These are phyloP conservation scores for Alternaria ventricosa DNA, from an alignment of 2,329 filamentous ascomycete species.

Conservation along the genomic window DNA sequence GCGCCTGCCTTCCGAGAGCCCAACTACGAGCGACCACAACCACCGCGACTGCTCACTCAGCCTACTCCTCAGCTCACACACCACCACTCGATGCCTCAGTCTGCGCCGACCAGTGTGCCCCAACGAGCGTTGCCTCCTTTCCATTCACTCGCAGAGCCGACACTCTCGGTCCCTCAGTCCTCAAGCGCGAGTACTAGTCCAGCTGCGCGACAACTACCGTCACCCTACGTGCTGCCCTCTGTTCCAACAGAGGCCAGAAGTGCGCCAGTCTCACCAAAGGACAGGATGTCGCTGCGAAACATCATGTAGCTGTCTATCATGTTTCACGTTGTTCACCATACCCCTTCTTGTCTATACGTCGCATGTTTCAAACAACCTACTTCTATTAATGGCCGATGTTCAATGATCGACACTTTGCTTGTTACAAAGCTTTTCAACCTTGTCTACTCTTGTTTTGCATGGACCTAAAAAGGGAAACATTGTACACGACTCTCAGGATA, in stretches of 20 bases:
- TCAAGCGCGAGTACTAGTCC: conserved; percentile 32
- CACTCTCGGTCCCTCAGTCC: conserved; percentile 34
- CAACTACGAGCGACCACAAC: conserved; percentile 34
- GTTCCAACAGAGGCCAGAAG: conserved; percentile 32
- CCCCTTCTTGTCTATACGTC: conserved; percentile 28
- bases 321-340: conserved; percentile 30
- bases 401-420: conserved; percentile 15
- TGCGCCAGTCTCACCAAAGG: conserved; percentile 43
- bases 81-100: conserved; percentile 41
- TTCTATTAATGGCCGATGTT: conserved; percentile 24
- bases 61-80: conserved; percentile 38
- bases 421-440: conserved; percentile 12
- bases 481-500: conserved; percentile 20
- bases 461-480: conserved; percentile 16
- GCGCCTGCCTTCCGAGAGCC: conserved; percentile 32
- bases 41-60: conserved; percentile 42
- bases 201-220: conserved; percentile 40
- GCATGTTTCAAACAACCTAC: conserved; percentile 17
- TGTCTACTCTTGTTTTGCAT: conserved; percentile 11
- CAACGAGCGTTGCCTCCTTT: conserved; percentile 44
- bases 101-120: conserved; percentile 25
- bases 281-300: conserved; percentile 44
- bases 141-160: conserved; percentile 42
- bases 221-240: conserved; percentile 32
- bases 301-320: conserved; percentile 39